These are phyloP conservation scores for Botryobasidium botryosum DNA, from an alignment of 768 basidiomycete species.

Conservation along the genomic window DNA sequence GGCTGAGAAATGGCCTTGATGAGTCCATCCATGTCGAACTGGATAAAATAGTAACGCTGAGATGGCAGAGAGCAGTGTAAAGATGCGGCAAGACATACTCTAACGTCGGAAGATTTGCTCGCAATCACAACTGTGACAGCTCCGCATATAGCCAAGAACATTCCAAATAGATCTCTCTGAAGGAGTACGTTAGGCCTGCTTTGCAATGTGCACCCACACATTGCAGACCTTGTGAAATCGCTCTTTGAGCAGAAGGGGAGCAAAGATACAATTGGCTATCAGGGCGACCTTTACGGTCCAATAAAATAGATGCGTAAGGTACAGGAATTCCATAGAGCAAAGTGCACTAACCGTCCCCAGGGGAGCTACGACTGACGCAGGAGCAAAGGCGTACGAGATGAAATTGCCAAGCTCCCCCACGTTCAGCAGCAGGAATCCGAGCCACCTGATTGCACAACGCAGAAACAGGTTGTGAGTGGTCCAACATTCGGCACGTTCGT, in stretches of 20 bases:
- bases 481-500: background rate
- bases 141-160: slow-evolving; percentile 67
- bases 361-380: slow-evolving; percentile 86
- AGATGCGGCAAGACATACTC: slow-evolving; percentile 19
- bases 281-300: slow-evolving; percentile 50
- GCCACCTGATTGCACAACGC: slow-evolving; percentile 46
- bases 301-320: background rate
- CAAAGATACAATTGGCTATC: slow-evolving; percentile 91
- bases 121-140: slow-evolving; percentile 86
- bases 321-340: background rate
- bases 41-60: background rate
- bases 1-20: slow-evolving; percentile 49
- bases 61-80: background rate
- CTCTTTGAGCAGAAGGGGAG: slow-evolving; percentile 70
- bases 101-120: slow-evolving; percentile 50
- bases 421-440: slow-evolving; percentile 77
- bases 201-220: no score
- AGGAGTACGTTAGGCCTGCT: no score
- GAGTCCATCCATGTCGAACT: slow-evolving; percentile 49
- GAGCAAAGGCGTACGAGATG: slow-evolving; percentile 76
- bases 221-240: slow-evolving; percentile 55
- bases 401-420: slow-evolving; percentile 86
- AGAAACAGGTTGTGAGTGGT: background rate
- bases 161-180: slow-evolving; percentile 63
- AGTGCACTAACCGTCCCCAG: slow-evolving; percentile 65